Evolutionary conservation across 1,284 basidiomycete genomes (phyloP).

Genomic region (Cryptococcus deneoformans): DNA sequence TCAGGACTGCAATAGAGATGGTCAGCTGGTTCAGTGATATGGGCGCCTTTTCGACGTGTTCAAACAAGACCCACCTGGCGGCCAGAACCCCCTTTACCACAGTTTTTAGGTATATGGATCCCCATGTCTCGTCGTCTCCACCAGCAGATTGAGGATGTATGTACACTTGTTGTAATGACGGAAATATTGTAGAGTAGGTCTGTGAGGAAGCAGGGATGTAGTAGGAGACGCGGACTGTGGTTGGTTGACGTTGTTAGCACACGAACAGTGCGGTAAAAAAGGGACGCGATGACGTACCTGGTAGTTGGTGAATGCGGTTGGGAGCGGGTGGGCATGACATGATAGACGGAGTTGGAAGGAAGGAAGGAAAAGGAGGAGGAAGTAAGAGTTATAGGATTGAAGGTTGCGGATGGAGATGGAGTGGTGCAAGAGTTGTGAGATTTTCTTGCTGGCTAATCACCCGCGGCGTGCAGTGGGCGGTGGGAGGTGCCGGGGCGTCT

Average conservation of each 20-base stretch:
- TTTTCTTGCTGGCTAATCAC: too few species aligned
- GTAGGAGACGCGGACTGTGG: constrained; percentile 41
- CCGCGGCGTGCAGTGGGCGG: too few species aligned
- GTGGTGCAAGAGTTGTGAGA: too few species aligned
- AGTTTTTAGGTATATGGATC: constrained; percentile 45
- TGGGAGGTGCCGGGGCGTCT: too few species aligned
- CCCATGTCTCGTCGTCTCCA: constrained; percentile 26
- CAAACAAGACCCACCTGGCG: constrained; percentile 32
- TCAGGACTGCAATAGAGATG: constrained; percentile 32
- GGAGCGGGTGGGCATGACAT: constrained; percentile 29
- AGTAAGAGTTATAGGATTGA: too few species aligned
- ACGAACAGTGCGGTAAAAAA: constrained; percentile 1
- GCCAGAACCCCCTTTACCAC: constrained; percentile 42
- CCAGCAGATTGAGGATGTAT: constrained; percentile 35
- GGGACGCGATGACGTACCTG: constrained; percentile 26
- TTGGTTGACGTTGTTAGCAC: neutral
- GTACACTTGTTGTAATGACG: constrained; percentile 40
- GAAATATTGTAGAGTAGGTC: constrained; percentile 36
- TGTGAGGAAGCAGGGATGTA: constrained; percentile 37
- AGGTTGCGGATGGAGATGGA: too few species aligned
- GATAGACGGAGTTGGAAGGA: neutral
- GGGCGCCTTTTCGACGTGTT: neutral
- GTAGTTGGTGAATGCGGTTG: constrained; percentile 42
- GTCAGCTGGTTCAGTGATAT: constrained; percentile 1
- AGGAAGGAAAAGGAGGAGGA: neutral